Evolutionary conservation across 2,329 filamentous ascomycete species (phyloP).

Genomic region (Aspergillus tanneri): DNA sequence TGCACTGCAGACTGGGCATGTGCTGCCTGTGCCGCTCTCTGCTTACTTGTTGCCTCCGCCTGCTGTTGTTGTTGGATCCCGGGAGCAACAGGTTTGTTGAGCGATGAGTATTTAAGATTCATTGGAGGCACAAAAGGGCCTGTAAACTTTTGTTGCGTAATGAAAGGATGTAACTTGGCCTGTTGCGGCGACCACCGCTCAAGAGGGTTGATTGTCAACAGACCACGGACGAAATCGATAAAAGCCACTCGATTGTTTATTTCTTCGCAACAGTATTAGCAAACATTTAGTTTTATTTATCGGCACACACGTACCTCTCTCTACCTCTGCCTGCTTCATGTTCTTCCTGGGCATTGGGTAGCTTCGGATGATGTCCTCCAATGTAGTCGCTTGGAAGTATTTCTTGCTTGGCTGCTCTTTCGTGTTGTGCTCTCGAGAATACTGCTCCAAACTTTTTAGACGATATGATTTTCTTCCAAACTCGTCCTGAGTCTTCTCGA

Average conservation of each 20-base stretch:
- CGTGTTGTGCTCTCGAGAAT: conserved; percentile 88
- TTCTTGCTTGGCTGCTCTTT: conserved; percentile 99
- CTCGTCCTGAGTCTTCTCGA: conserved; percentile 88
- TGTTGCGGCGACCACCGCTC: conserved; percentile 98
- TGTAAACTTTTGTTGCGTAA: conserved; percentile 96
- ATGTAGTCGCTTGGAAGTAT: conserved; percentile 90
- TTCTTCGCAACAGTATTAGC: conserved; percentile 59
- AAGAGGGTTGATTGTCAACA: conserved; percentile 91
- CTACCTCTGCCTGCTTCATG: conserved; percentile 96
- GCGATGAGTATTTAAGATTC: conserved; percentile 85
- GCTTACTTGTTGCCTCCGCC: conserved; percentile 89
- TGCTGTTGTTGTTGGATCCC: conserved; percentile 95
- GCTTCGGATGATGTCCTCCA: conserved; percentile 95
- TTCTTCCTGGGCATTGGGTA: conserved; percentile 99
- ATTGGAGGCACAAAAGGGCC: conserved; percentile 95
- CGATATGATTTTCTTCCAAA: conserved; percentile 88
- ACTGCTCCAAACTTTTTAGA: conserved; percentile 96
- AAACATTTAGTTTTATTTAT: not conserved
- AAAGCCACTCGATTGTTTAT: conserved; percentile 98
- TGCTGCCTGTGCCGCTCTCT: conserved; percentile 67
- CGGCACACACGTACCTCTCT: conserved; percentile 68
- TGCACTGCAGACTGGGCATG: conserved; percentile 69
- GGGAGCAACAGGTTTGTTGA: conserved; percentile 83
- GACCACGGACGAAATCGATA: conserved; percentile 93
- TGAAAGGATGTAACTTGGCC: conserved; percentile 95